Evolutionary conservation across 768 basidiomycete genomes (phyloP), one percentile per base, ranked within the genome.

Genomic region (Podaxis sp.): DNA sequence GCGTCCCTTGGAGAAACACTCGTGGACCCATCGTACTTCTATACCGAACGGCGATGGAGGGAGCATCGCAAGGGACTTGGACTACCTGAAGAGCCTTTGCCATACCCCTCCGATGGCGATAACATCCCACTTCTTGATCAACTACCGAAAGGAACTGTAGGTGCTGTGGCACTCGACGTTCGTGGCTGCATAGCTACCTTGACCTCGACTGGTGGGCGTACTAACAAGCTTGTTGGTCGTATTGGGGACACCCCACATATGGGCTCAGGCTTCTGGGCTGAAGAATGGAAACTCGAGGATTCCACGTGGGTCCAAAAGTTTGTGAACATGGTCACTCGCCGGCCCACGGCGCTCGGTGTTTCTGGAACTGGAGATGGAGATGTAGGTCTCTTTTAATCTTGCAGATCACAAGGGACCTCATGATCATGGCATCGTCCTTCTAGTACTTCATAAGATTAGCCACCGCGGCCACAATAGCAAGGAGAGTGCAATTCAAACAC

Each of bases 351-450:
- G 7, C 76, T 94, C 24, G 91, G 91, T 3, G 76, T 94, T n/a
- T 91, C 89, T 33, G 90, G 92, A 0, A 94, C 93, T 12, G 93
- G 93, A 6, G 87, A 93, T 66, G 92, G 92, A 65, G 92, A 94
- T 74, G 90, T 92, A 70, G 63, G 85, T 40, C 51, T 46, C 33
- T 50, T 15, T 33, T 20, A 41, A 50, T 8, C 54, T 40, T 57
- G 50, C 28, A 48, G 59, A 49, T 51, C 58, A 33, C n/a, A 46
- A 55, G 52, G 66, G 28, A 55, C 33, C 20, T 53, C 24, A 64
- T 15, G 15, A 3, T 22, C 44, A 46, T 3, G 44, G 30, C 48
- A 10, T 13, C 52, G 6, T 52, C 20, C 15, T 46, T 44, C 20
- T 63, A 94, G 91, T 91, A 88, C 71, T 94, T 89, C 70, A 92